Evolutionary conservation across 2,329 filamentous ascomycete species (phyloP).

Genomic region (Fusarium camptoceras): DNA sequence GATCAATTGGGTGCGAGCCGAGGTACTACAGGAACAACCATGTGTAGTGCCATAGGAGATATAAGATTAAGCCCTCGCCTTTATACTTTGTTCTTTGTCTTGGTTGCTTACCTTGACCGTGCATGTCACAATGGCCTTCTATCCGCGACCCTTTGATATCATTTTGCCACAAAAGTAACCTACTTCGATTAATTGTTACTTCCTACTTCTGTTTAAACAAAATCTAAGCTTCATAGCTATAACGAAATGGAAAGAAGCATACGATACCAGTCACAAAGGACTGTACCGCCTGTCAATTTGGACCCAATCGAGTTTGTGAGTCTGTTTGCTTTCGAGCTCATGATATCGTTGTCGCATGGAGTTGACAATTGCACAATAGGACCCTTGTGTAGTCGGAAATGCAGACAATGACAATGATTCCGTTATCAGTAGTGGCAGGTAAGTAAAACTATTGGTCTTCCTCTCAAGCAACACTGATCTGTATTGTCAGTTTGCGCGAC

Average conservation of each 20-base stretch:
- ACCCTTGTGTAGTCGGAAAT: slow-evolving; percentile 25
- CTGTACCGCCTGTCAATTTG: not conserved
- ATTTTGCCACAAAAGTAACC: not conserved
- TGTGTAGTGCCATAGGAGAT: not conserved
- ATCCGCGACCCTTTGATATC: not conserved
- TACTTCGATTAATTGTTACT: not conserved
- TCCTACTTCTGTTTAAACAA: not conserved
- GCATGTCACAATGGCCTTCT: not conserved
- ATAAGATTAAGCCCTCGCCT: not conserved
- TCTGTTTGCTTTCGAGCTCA: not conserved
- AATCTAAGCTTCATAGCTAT: not conserved
- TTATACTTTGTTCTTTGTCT: not conserved
- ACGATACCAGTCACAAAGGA: not conserved
- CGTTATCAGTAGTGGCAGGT: slow-evolving; percentile 11
- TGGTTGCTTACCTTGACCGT: not conserved
- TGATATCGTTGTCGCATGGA: too few relatives aligned
- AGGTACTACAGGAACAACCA: not conserved
- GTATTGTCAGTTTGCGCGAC: slow-evolving; percentile 14
- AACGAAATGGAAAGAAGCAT: not conserved
- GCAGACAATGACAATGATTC: slow-evolving; percentile 14
- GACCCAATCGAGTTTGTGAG: not conserved
- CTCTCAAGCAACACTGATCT: not conserved
- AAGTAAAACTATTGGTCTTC: not conserved
- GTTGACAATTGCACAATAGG: slow-evolving; percentile 3
- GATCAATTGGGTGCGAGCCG: not conserved